Percentiles rank a stretch among this genome's conserved stretches.
phyloP scores from a whole-genome alignment of 805 yeast species.

The Debaryomyces castellii region DNA sequence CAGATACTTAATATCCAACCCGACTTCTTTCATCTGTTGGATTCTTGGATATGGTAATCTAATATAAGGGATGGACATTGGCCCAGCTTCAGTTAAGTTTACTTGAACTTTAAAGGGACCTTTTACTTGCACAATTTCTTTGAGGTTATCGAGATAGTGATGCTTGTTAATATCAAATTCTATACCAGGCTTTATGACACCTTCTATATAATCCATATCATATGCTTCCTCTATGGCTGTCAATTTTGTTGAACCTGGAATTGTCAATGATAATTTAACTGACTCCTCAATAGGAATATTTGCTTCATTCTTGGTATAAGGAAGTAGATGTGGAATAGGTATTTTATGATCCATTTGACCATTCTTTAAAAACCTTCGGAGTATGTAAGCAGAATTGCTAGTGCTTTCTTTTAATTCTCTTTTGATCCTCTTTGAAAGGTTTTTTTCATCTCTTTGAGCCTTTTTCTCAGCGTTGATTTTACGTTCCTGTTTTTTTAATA shows the following conservation, averaged over 20 bases:
- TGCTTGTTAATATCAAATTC: conserved; percentile 32
- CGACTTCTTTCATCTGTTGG: conserved; percentile 21
- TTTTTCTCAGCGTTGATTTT: conserved; percentile 10
- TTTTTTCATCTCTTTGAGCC: too few species aligned
- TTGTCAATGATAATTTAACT: conserved; percentile 8
- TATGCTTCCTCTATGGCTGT: conserved; percentile 25
- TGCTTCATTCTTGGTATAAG: conserved; percentile 19
- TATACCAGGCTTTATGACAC: conserved; percentile 31
- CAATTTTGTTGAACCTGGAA: conserved; percentile 24
- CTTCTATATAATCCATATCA: conserved; percentile 30
- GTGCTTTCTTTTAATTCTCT: conserved; percentile 1
- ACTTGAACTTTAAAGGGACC: conserved; percentile 39
- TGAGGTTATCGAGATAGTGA: conserved; percentile 20
- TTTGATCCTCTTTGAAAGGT: not conserved
- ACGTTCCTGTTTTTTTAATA: conserved; percentile 10
- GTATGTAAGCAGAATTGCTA: conserved; percentile 10
- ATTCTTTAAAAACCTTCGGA: conserved; percentile 27
- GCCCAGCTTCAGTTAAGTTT: conserved; percentile 30
- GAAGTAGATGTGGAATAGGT: conserved; percentile 33
- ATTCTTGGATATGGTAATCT: conserved; percentile 21
- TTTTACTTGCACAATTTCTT: conserved; percentile 22
- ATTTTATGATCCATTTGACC: conserved; percentile 24
- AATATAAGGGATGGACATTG: conserved; percentile 27
- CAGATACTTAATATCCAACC: conserved; percentile 33
- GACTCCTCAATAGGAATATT: conserved; percentile 8